Evolutionary conservation across 2,329 filamentous ascomycete species (phyloP).

Genomic region (Coleophoma eucalyptorum): DNA sequence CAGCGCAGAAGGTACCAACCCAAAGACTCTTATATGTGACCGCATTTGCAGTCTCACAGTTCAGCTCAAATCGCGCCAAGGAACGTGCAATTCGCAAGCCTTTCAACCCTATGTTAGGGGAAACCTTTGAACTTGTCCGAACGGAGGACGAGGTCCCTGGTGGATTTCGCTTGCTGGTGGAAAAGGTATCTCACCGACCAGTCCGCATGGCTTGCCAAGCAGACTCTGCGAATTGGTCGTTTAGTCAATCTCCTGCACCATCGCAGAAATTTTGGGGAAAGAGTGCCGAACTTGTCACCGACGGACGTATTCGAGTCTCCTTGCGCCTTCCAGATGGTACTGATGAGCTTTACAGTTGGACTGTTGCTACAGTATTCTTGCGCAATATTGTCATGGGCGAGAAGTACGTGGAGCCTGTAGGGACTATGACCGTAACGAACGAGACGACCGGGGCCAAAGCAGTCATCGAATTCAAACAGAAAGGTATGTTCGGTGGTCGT

Average conservation of each 20-base stretch:
- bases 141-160: constrained; percentile 68
- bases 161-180: constrained; percentile 87
- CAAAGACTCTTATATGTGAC: constrained; percentile 82
- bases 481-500: constrained; percentile 95
- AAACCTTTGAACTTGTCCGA: constrained; percentile 90
- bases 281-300: constrained; percentile 88
- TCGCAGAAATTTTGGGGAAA: constrained; percentile 99
- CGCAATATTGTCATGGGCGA: constrained; percentile 97
- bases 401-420: constrained; percentile 95
- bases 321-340: constrained; percentile 61
- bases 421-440: constrained; percentile 80
- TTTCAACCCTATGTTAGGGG: constrained; percentile 94
- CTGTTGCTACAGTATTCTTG: constrained; percentile 81
- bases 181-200: constrained; percentile 91
- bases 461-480: constrained; percentile 85
- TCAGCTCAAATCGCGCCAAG: constrained; percentile 77
- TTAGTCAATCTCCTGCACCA: constrained; percentile 82
- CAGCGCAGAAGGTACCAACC: constrained; percentile 51
- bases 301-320: constrained; percentile 77
- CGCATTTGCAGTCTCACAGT: constrained; percentile 85
- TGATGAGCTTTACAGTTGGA: constrained; percentile 87
- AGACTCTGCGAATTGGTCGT: constrained; percentile 80
- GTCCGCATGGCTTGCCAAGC: constrained; percentile 92
- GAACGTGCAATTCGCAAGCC: constrained; percentile 93
- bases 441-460: constrained; percentile 82